These are phyloP conservation scores for Trametes cubensis DNA, from an alignment of 768 basidiomycete species.

Conservation along the genomic window DNA sequence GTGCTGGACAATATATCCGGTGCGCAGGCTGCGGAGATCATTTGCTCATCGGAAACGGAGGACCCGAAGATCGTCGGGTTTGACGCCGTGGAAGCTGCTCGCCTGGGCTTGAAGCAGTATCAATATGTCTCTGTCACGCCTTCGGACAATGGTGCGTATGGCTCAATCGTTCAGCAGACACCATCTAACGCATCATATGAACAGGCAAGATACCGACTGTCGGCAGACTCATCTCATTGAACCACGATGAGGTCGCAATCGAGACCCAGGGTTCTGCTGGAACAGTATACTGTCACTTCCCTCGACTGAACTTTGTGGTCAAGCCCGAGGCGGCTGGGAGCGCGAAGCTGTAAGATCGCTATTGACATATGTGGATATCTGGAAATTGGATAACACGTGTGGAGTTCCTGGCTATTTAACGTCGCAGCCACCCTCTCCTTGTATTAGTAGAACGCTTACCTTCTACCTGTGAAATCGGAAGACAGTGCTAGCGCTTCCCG, in stretches of 20 bases:
- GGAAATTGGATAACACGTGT: too few relatives aligned
- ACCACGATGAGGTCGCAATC: constrained; percentile 50
- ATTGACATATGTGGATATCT: too few relatives aligned
- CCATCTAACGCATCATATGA: not conserved
- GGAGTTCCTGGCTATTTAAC: too few relatives aligned
- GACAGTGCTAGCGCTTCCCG: too few relatives aligned
- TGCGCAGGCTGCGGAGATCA: constrained; percentile 45
- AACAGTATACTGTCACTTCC: constrained; percentile 54
- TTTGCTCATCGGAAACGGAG: constrained; percentile 42
- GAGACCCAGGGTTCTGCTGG: constrained; percentile 47
- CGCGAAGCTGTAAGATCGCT: constrained; percentile 25
- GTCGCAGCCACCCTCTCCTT: too few relatives aligned
- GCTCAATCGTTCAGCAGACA: too few relatives aligned
- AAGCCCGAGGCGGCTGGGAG: not conserved
- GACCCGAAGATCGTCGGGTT: constrained; percentile 48
- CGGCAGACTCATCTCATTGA: constrained; percentile 55
- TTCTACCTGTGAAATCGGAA: too few relatives aligned
- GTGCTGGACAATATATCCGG: constrained; percentile 39
- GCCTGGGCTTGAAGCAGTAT: constrained; percentile 43
- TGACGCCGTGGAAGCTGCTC: constrained; percentile 45
- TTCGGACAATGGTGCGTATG: constrained; percentile 49
- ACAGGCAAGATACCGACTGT: constrained; percentile 43
- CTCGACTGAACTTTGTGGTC: constrained; percentile 39
- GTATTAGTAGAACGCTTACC: too few relatives aligned
- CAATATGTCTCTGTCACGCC: constrained; percentile 48